Base-by-base conservation (phyloP, 2,329 filamentous ascomycete genomes). In the Colletotrichum orchidophilum region DNA sequence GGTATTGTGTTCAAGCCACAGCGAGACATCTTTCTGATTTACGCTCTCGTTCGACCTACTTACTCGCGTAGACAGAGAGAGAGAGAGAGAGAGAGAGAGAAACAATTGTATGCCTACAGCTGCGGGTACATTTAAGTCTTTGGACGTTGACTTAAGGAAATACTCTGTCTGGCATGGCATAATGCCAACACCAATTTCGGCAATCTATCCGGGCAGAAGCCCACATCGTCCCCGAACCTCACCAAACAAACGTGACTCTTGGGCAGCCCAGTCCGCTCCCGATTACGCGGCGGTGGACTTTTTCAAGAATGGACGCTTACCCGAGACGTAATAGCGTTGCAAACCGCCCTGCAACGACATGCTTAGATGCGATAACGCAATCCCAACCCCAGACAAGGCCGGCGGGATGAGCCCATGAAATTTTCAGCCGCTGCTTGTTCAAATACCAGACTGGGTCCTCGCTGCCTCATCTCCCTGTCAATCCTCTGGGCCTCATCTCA, bases 341-440 rank as follows among this genome's bases (percentile, higher is more conserved):
- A 59, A 42, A 31, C 12, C 46, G 63, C 64, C 68, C 46, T 63
- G 64, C 53, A 66, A 55, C 71, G 62, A 62, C 57, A 71, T 62
- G 67, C 58, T 63, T 29, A 67, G 58, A 58, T 60, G 58, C 52
- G 58, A 73, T 67, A 67, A 63, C 71, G 67, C 68, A 68, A 71
- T 63, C 33, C 53, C 59, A 69, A 63, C 46, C 53, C 64, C 53
- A 59, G 61, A 49, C 39, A 46, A 46, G 61, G 53, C 46, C 15
- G 31, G 63, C 31, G 39, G 62, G 46, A 70, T 57, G 50, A 27
- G 31, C 53, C 33, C 26, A 54, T 12, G 24, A 18, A 13, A 35
- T 35, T 50, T 26, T 52, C 52, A 35, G 52, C 58, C 54, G 64
- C 39, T 13, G 5, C 21, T 27, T 46, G n/a, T 50, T 63, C 64